Base-by-base conservation (phyloP, 805 yeast species). In the Hagleromyces aurorensis region DNA sequence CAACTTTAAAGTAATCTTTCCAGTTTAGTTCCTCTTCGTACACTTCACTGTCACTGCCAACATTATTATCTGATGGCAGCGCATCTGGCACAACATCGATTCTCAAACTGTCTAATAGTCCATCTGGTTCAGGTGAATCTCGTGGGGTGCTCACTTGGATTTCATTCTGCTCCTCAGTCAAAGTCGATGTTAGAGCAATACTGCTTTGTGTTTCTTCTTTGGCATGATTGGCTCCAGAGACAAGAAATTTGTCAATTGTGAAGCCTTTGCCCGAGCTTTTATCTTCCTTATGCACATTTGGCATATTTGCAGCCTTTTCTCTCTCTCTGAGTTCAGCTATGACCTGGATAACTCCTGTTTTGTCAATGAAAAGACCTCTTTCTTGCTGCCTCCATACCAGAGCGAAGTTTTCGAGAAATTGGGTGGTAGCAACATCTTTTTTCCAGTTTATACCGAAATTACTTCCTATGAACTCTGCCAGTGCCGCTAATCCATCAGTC, bases 381-480 rank as follows among this genome's bases (percentile, higher is more conserved):
- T 84, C 94, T 48, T 86, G 94, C 26, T 74, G 81, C 46, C 85
- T 86, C 97, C 97, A 89, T 3, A 71, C 44, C 21, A 69, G 64
- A 3, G 93, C 96, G 11, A 89, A 67, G 6, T 75, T 78, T 47
- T 91, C 97, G 14, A 89, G 50, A 41, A 55, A 52, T 30, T 41
- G 36, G 7, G 44, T 7, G 2, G 59, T 49, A 5, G 41, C 48
- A 9, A 36, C 30, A 25, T 48, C 45, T 23, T 43, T 47, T 44
- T 82, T 70, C 97, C 98, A 89, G 28, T 85, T 86, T 6, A 70
- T 71, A 7, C 97, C 97, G 55, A 77, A 87, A 24, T 69, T 68
- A 23, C 64, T 65, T 2, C 96, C 91, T 15, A 91, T 65, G 30
- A 73, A 69, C n/a, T 74, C 75, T 1, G 96, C 82, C 18, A 91